Base-by-base conservation (phyloP, 192 early-diverging fungal genomes). In the Rhizoclosmatium sp. region DNA sequence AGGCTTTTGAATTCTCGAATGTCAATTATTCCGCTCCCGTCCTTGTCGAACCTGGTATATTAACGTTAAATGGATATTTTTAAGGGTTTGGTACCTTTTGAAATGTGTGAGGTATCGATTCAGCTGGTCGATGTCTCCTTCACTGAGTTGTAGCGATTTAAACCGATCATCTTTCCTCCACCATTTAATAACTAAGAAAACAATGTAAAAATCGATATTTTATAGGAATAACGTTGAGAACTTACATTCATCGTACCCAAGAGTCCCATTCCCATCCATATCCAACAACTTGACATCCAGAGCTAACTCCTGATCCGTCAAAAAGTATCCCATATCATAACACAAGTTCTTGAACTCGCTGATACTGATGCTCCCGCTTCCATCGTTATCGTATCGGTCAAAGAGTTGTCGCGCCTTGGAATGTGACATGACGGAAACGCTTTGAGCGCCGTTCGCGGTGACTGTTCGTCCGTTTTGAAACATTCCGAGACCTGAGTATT, bases 251-350 rank as follows among this genome's bases (percentile, higher is more conserved):
- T 42, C 69, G 48, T 83, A 83, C 14, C 10, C 23, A 23, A 83
- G 76, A 47, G 76, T 76, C 58, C 82, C 78, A 61, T 83, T 78
- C 31, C 82, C 82, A 73, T 83, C 75, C 5, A 70, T 70, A 78
- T 83, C 82, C 75, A 83, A 48, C 65, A 80, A 19, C 56, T 65
- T 67, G 4, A 84, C 66, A 12, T 81, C 83, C 51, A 84, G 44
- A 21, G 51, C 19, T 2, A 84, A 67, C 75, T 84, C 83, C 76
- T 81, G 59, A 77, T 84, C 83, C 19, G 61, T 66, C 45, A 84
- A 71, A 59, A 81, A 81, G 48, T 83, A 81, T 49, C 82, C 82
- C 82, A 84, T 78, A 62, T 84, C 79, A 48, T 84, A 81, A 54
- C 83, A 84, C 47, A 84, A 66, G 21, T 73, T 79, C 7, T 79